A percentile compares a stretch with the other conserved stretches of the same genome.
Evolutionary conservation across 2,329 filamentous ascomycete genomes (phyloP).

Genomic region (Phyllosticta citriasiana): DNA sequence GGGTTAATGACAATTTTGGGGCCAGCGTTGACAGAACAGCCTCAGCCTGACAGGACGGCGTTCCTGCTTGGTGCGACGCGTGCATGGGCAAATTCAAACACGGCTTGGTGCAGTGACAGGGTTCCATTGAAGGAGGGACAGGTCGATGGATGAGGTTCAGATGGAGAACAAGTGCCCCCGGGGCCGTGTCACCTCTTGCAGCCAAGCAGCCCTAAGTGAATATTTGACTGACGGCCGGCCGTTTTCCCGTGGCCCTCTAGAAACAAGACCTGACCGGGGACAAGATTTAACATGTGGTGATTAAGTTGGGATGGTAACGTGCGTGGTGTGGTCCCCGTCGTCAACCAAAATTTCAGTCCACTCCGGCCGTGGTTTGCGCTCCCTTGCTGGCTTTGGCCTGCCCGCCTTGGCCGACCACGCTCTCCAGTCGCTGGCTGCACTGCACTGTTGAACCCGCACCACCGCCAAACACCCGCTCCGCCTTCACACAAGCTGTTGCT

Average conservation of each 20-base stretch:
- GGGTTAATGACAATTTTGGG: neutral
- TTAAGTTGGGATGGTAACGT: neutral
- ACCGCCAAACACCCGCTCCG: neutral
- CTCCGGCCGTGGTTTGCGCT: neutral
- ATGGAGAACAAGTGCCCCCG: neutral
- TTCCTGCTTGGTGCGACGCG: neutral
- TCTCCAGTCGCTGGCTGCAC: constrained; percentile 1
- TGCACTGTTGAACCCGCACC: constrained; percentile 8
- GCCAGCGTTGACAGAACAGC: neutral
- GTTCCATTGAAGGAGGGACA: neutral
- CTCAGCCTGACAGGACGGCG: neutral
- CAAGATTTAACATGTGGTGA: neutral
- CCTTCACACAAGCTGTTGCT: constrained; percentile 4
- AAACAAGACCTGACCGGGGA: neutral
- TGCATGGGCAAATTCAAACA: neutral
- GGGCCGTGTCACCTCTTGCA: neutral
- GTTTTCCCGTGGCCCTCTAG: neutral
- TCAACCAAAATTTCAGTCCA: neutral
- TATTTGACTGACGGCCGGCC: neutral
- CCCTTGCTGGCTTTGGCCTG: neutral
- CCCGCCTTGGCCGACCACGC: constrained; percentile 1
- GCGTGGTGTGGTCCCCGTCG: neutral
- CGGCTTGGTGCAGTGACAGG: neutral
- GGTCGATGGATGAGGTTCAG: neutral
- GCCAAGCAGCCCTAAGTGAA: no score